phyloP scores from a whole-genome alignment of 73 alveolate genomes.

The Blepharisma japonicum region DNA sequence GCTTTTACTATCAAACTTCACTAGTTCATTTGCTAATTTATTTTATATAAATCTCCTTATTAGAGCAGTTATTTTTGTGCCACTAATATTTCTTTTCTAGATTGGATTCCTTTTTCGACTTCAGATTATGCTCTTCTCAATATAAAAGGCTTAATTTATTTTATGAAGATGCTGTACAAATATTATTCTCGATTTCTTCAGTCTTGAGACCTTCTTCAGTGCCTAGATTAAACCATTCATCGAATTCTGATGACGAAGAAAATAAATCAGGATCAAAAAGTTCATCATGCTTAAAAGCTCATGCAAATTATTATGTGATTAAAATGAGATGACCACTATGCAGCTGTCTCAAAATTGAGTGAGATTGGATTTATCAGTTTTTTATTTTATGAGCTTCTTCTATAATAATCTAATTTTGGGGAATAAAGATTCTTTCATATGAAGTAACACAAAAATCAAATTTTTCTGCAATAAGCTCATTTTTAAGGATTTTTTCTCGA shows the following conservation, averaged over 20 bases:
- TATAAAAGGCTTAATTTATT: constrained; percentile 91
- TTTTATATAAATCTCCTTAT: constrained; percentile 78
- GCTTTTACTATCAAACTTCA: constrained; percentile 68
- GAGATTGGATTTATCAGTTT: constrained; percentile 83
- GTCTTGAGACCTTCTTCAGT: constrained; percentile 52
- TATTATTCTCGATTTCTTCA: constrained; percentile 85
- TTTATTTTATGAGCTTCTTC: constrained; percentile 99
- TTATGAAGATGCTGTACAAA: constrained; percentile 87
- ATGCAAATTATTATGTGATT: constrained; percentile 92
- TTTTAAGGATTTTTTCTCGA: constrained; percentile 86
- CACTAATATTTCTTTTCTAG: constrained; percentile 91
- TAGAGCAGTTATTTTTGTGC: constrained; percentile 80
- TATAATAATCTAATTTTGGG: constrained; percentile 71
- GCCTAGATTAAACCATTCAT: constrained; percentile 81
- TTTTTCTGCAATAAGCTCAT: constrained; percentile 72
- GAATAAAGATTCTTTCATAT: constrained; percentile 94
- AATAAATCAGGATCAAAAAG: constrained; percentile 94
- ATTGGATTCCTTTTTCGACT: constrained; percentile 92
- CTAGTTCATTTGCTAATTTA: constrained; percentile 46
- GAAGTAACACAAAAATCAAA: constrained; percentile 94
- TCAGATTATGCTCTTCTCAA: constrained; percentile 95
- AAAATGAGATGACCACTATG: constrained; percentile 83
- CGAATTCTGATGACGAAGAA: constrained; percentile 81
- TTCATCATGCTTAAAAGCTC: constrained; percentile 97
- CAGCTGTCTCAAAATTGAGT: constrained; percentile 68